These are phyloP conservation scores for Amoebophrya sp. DNA, from an alignment of 169 alveolate genomes.

Conservation along the genomic window DNA sequence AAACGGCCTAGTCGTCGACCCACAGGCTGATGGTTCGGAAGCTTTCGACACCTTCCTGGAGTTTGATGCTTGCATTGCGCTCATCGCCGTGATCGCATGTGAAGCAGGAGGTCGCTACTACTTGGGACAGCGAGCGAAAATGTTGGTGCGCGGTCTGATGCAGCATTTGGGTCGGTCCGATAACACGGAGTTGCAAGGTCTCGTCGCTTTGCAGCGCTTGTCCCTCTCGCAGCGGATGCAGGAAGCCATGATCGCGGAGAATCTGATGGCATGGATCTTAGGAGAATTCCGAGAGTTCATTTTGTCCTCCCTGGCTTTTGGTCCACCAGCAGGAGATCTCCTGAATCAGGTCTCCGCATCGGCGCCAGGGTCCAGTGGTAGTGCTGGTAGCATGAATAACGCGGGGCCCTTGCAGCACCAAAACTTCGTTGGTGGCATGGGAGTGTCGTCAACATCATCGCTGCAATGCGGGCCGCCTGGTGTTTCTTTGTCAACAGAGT, in stretches of 20 bases:
- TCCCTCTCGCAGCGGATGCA: not conserved
- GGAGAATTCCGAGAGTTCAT: not conserved
- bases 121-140: not conserved
- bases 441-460: no score
- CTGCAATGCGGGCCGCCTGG: not conserved
- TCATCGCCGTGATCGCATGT: not conserved
- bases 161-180: slow-evolving; percentile 15
- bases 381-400: not conserved
- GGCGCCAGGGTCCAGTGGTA: not conserved
- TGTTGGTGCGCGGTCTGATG: slow-evolving; percentile 2
- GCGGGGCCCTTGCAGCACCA: no score
- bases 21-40: no score
- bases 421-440: no score
- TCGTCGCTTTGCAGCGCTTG: not conserved
- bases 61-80: not conserved
- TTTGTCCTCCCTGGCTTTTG: not conserved
- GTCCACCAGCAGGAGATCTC: not conserved
- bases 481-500: not conserved
- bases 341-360: not conserved
- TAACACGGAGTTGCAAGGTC: not conserved
- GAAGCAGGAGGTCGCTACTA: not conserved
- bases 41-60: not conserved
- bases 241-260: not conserved
- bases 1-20: no score
- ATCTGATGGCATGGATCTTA: not conserved